Percentiles rank a stretch among this genome's conserved stretches.
Conservation (phyloP, 495 filamentous ascomycete genomes). For the Trichoderma reesei region DNA sequence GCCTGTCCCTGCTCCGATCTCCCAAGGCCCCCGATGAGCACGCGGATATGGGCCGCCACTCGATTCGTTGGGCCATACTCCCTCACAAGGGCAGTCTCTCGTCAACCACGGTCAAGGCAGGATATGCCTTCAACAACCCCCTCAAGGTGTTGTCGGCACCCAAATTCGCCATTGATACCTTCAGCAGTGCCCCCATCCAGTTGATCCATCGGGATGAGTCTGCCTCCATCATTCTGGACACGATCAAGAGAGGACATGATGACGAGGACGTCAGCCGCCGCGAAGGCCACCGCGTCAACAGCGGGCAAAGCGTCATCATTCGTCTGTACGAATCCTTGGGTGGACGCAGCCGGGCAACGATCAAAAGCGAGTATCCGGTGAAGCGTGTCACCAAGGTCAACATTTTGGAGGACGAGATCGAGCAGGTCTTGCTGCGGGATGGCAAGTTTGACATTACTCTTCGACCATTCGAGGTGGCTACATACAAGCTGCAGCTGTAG, state of each 20-base stretch:
- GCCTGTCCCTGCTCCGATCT: constrained; percentile 75
- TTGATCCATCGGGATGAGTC: constrained; percentile 36
- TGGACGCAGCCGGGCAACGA: constrained; percentile 57
- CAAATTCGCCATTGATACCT: constrained; percentile 22
- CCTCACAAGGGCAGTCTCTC: constrained; percentile 69
- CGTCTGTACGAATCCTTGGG: constrained; percentile 89
- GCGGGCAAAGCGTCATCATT: constrained; percentile 66
- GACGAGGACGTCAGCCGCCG: constrained; percentile 76
- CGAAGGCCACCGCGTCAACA: constrained; percentile 52
- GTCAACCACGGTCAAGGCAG: constrained; percentile 66
- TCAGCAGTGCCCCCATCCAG: constrained; percentile 39
- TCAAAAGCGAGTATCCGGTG: constrained; percentile 57
- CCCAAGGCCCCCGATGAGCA: constrained; percentile 96
- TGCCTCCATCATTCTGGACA: constrained; percentile 63
- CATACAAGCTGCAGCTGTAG: constrained; percentile 65
- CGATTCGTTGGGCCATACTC: constrained; percentile 83
- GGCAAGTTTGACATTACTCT: constrained; percentile 54
- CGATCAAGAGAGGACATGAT: constrained; percentile 87
- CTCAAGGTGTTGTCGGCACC: constrained; percentile 41
- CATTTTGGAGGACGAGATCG: constrained; percentile 60
- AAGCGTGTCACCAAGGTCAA: constrained; percentile 75
- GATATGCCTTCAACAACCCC: constrained; percentile 83
- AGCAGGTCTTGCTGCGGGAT: constrained; percentile 44
- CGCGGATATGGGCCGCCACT: constrained; percentile 91
- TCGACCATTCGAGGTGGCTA: constrained; percentile 84